Base-by-base conservation (phyloP, 106 monocot species). In the Alisma plantagoaquatica region DNA sequence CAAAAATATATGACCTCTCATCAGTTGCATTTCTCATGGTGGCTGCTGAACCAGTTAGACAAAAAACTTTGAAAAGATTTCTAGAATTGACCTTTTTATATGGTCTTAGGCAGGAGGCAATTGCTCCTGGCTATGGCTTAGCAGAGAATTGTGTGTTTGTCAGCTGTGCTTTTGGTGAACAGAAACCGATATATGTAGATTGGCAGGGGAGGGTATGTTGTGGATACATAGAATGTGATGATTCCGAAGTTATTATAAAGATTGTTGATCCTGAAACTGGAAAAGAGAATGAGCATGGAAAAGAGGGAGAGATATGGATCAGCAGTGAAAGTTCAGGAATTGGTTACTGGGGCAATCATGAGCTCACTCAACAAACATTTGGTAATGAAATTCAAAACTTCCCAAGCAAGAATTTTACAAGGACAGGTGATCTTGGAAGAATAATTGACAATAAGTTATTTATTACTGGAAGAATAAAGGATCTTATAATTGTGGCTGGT, bases 261-360 rank as follows among this genome's bases (percentile, higher is more conserved):
- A 77, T 72, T 42, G 53, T 77, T 24, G 68, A 77, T 17, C 43
- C 72, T 10, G 77, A 77, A 46, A 58, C 61, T 31, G 27, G 47
- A 4, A 53, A 26, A 31, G 72, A 72, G 61, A 38, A 58, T 16
- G 43, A 67, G n/a, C 67, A 28, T 51, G 77, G 77, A 17, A 63
- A 53, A 49, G 77, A 77, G 21, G 77, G 77, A n/a, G 77, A 77
- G 68, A 72, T 77, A 48, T 77, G 77, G 77, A 66, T 77, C 43
- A 77, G 72, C 53, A 72, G 72, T 48, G 57, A 62, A 3, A 77
- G 77, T 66, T 43, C 77, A 26, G 77, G 77, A 53, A 54, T 77
- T 23, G 77, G 77, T 2, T 77, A 77, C 30, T 77, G 77, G 77
- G 71, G 68, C 1, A 68, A 59, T 30, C 28, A 68, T 46, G 72